Evolutionary conservation across 164 flowering plant genomes (phyloP).

Genomic region (Piper betle): DNA sequence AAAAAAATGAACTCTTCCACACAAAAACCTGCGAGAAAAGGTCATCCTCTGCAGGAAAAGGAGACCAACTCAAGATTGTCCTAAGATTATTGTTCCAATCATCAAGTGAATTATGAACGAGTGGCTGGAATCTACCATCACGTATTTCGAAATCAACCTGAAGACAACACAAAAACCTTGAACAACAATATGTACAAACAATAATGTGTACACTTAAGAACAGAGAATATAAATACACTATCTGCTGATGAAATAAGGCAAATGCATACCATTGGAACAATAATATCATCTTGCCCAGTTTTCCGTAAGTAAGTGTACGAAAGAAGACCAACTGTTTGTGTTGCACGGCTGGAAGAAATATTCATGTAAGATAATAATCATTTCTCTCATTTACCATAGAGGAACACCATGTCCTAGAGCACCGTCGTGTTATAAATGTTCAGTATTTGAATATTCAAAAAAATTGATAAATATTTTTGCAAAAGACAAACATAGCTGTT

Average conservation of each 20-base stretch:
- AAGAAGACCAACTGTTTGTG: slow-evolving; percentile 85
- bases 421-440: too few species aligned
- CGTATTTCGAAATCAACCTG: slow-evolving; percentile 83
- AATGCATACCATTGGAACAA: slow-evolving; percentile 78
- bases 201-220: too few species aligned
- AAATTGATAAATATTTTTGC: too few species aligned
- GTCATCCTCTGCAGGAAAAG: slow-evolving; percentile 62
- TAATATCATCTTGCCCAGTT: slow-evolving; percentile 90
- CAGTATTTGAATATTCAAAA: too few species aligned
- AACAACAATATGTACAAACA: neutral
- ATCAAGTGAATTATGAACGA: slow-evolving; percentile 52
- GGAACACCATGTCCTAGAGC: too few species aligned
- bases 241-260: neutral
- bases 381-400: neutral
- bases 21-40: slow-evolving; percentile 66
- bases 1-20: neutral
- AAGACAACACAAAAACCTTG: slow-evolving; percentile 6
- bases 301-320: slow-evolving; percentile 65
- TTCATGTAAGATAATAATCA: neutral
- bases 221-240: neutral
- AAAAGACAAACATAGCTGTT: too few species aligned
- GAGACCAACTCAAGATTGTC: slow-evolving; percentile 87
- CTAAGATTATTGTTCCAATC: slow-evolving; percentile 72
- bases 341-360: slow-evolving; percentile 35
- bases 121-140: slow-evolving; percentile 48